Evolutionary conservation across 495 filamentous ascomycete species (phyloP), one percentile per base, ranked within the genome.

Genomic region (Lepidopterella palustris): DNA sequence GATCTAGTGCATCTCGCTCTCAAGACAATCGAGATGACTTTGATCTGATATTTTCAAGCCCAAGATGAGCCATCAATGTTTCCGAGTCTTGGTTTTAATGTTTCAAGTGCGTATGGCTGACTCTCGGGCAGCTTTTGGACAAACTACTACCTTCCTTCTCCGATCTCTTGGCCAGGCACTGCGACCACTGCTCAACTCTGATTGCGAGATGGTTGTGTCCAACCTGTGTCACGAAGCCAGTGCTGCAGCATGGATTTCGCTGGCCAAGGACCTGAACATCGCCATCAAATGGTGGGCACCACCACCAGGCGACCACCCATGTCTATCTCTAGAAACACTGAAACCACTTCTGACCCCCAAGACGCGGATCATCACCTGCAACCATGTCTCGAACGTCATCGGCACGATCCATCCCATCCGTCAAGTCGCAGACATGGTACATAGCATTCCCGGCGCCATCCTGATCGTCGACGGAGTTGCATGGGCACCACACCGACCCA

Each of bases 181-280:
- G 3, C 35, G 35, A 10, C 9, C 10, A 42, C 18, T 15, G 47
- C 83, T 89, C 68, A 67, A 78, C n/a, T 61, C 75, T 4, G 81
- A 79, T 50, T 79, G 81, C 62, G 86, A 89, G 65, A 69, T 90
- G 32, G 72, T 91, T 54, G 40, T 88, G 5, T 89, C 84, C 4
- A 76, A 78, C 50, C 72, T 88, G 58, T 86, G 89, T 69, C 85
- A 90, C 68, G 85, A 89, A 72, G 82, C 85, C 31, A 88, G 89
- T 68, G 81, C 84, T 59, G 79, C 83, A 9, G 76, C 86, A 0
- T 90, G 86, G 86, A 74, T 86, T 5, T 72, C 76, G 24, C 75
- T 90, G n/a, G 86, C 86, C 8, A 52, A 71, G 2, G 73, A 76
- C 0, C 73, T 81, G 32, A 77, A 79, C 9, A 76, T 88, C 1